A percentile compares a stretch with the other conserved stretches of the same genome.
These are phyloP conservation scores for Aspergillus niger DNA, from an alignment of 2,329 filamentous ascomycete species.

Conservation along the genomic window DNA sequence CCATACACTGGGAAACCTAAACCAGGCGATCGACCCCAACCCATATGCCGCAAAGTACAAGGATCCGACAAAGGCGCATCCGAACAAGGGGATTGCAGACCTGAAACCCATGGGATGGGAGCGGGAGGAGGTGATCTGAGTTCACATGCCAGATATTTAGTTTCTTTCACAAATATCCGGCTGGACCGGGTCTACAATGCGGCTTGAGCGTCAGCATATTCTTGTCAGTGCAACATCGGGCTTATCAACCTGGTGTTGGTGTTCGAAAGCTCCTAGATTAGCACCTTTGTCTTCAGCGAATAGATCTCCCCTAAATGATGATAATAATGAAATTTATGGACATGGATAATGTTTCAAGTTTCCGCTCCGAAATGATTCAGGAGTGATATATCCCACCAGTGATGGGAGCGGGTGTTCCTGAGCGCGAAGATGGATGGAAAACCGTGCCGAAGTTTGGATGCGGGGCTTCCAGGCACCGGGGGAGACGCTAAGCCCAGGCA, in stretches of 20 bases:
- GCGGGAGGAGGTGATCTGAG: constrained; percentile 72
- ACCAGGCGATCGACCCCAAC: constrained; percentile 85
- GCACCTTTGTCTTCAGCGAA: background rate
- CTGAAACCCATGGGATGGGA: constrained; percentile 77
- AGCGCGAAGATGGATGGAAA: background rate
- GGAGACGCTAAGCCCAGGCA: background rate
- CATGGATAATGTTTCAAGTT: background rate
- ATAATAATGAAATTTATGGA: background rate
- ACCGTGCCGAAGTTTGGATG: constrained; percentile 6
- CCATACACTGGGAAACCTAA: constrained; percentile 86
- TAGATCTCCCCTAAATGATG: background rate
- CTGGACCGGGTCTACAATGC: constrained; percentile 2
- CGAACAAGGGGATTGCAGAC: constrained; percentile 66
- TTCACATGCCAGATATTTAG: background rate
- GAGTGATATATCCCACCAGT: background rate
- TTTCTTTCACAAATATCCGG: background rate
- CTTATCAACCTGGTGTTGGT: background rate
- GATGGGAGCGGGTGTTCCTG: background rate
- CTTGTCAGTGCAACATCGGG: background rate
- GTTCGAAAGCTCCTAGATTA: background rate
- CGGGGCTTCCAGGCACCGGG: constrained; percentile 10
- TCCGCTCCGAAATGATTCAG: background rate
- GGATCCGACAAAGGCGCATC: constrained; percentile 66
- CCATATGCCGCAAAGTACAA: constrained; percentile 86
- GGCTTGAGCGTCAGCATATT: background rate